These are phyloP conservation scores for Nemophila menziesii DNA, from an alignment of 257 asterid genomes.

Conservation along the genomic window DNA sequence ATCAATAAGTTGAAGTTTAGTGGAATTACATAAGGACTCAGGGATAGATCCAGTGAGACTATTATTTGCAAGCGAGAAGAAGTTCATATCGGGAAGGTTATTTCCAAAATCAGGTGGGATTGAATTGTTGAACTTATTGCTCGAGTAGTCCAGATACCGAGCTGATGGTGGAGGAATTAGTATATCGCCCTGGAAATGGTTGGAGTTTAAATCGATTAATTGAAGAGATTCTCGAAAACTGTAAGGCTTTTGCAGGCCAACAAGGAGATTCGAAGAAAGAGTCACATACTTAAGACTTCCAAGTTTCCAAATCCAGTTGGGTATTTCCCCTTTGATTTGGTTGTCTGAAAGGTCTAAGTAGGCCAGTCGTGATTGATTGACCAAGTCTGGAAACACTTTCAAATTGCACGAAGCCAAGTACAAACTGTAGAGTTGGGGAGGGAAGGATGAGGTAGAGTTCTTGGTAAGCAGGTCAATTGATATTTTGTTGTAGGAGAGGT, in stretches of 20 bases:
- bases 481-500: slow-evolving; percentile 11
- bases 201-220: slow-evolving; percentile 31
- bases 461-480: slow-evolving; percentile 1
- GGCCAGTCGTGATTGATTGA: slow-evolving; percentile 20
- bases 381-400: slow-evolving; percentile 20
- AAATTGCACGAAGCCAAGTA: slow-evolving; percentile 32
- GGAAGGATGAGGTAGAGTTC: background rate
- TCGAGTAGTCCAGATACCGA: slow-evolving; percentile 32
- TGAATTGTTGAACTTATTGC: slow-evolving; percentile 18
- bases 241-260: slow-evolving; percentile 29
- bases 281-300: slow-evolving; percentile 20
- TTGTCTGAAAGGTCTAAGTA: slow-evolving; percentile 40
- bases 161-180: slow-evolving; percentile 20
- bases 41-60: slow-evolving; percentile 25
- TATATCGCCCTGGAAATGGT: slow-evolving; percentile 20
- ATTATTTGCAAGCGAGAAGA: slow-evolving; percentile 35
- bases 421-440: slow-evolving; percentile 7
- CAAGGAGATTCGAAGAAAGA: slow-evolving; percentile 35
- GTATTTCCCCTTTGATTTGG: slow-evolving; percentile 31
- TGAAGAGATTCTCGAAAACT: slow-evolving; percentile 10
- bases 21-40: slow-evolving; percentile 24
- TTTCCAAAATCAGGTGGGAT: slow-evolving; percentile 20
- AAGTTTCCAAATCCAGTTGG: slow-evolving; percentile 42
- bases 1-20: slow-evolving; percentile 31
- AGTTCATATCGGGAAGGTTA: background rate